Evolutionary conservation across 75 land plant genomes (phyloP).

Genomic region (Larix kaempferi): DNA sequence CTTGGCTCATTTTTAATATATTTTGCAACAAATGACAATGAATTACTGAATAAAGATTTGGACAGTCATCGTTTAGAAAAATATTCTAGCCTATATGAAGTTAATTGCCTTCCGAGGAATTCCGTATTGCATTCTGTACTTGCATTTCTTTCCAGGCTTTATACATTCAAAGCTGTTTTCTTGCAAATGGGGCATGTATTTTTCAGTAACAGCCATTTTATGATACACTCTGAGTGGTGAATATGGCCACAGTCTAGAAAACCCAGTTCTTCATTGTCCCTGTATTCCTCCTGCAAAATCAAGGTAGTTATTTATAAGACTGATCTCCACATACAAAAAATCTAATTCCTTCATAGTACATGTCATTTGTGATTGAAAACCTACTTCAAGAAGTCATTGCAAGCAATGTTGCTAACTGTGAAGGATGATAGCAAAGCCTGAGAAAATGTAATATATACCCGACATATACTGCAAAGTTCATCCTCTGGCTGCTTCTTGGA

Average conservation of each 20-base stretch:
- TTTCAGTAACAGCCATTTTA: conserved; percentile 68
- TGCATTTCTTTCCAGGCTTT: too few species aligned
- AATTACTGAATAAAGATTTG: conserved; percentile 7
- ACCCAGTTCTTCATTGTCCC: conserved; percentile 57
- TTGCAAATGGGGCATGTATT: conserved; percentile 79
- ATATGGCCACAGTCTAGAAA: conserved; percentile 61
- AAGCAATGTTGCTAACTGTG: background rate
- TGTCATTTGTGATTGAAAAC: background rate
- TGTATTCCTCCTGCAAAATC: conserved; percentile 66
- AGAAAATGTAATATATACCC: conserved; percentile 24
- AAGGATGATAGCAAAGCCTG: background rate
- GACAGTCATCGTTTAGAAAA: conserved; percentile 5
- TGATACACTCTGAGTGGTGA: conserved; percentile 61
- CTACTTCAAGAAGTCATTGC: background rate
- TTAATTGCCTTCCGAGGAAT: conserved; percentile 2
- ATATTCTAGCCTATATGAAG: background rate
- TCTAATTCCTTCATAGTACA: background rate
- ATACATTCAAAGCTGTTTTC: conserved; percentile 4
- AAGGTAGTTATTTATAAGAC: background rate
- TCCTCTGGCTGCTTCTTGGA: conserved; percentile 6
- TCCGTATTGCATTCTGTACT: background rate
- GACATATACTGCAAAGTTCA: conserved; percentile 70
- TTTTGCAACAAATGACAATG: conserved; percentile 10
- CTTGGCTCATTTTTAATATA: background rate
- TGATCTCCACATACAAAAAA: background rate